Evolutionary conservation across 1,139 yeast species (phyloP), one percentile per base, ranked within the genome.

Genomic region (Kluyveromyces sp.): DNA sequence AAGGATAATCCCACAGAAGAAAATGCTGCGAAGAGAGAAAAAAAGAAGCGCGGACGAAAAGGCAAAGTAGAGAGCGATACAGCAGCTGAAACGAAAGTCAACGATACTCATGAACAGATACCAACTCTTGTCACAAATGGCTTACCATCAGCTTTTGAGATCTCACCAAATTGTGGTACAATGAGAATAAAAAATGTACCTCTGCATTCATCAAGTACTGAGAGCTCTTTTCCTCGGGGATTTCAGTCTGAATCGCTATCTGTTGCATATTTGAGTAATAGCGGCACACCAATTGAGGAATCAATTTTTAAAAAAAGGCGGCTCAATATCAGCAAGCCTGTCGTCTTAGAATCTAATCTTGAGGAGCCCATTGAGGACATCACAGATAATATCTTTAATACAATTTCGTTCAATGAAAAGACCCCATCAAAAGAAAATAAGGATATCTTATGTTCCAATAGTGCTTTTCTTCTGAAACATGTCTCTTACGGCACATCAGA

Each of bases 391-490:
- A 33, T 40, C n/a, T 42, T 42, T 19, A 40, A 18, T 16, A 40
- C 45, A 15, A 39, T 33, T 11, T 42, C 45, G 11, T 28, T 35
- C 18, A 42, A 42, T 8, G 40, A 38, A 7, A 40, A 39, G 11
- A 28, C 25, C 19, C 45, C 33, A 16, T 30, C 15, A 18, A 42
- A 26, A 18, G 33, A 29, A 20, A 42, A 25, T 29, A 41, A 30
- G 30, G 45, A 30, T 15, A 12, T 13, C 12, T 17, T 38, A 19
- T 38, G 35, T n/a, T 31, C 41, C 9, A 38, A 34, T 2, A 38
- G 41, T 22, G 35, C 32, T 8, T 38, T 38, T 20, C 35, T 38
- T 9, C 36, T 38, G 41, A 38, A 32, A 29, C 41, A 38, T 20
- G 41, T 38, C 12, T 30, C 41, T 1, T 38, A 38, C 20, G 13